phyloP scores from a whole-genome alignment of 140 eudicot genomes.

The Stevia rebaudiana region DNA sequence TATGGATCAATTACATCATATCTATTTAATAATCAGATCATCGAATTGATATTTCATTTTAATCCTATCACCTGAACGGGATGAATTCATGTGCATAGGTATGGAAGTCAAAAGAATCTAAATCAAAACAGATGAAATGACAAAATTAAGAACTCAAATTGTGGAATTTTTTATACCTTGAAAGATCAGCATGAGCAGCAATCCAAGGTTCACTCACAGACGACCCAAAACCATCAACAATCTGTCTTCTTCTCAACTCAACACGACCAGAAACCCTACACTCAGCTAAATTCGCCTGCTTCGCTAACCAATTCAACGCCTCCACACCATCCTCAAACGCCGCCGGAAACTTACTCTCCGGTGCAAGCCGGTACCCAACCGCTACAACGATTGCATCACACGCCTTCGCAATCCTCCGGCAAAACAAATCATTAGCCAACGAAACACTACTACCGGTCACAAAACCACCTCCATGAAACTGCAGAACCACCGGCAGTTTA shows the following conservation, averaged over 20 bases:
- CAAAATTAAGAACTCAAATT: background rate
- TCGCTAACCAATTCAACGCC: constrained; percentile 82
- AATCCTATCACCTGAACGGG: background rate
- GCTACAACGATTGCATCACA: constrained; percentile 91
- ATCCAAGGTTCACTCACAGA: constrained; percentile 92
- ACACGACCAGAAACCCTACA: constrained; percentile 41
- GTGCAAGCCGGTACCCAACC: constrained; percentile 91
- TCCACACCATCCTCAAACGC: constrained; percentile 91
- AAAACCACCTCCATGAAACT: constrained; percentile 97
- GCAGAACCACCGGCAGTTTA: constrained; percentile 79
- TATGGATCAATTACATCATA: background rate
- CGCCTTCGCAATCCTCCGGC: constrained; percentile 61
- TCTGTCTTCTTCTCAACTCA: constrained; percentile 39
- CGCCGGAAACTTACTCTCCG: constrained; percentile 84
- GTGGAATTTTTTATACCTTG: constrained; percentile 46
- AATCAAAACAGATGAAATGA: background rate
- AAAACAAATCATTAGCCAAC: constrained; percentile 74
- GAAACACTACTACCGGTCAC: constrained; percentile 83
- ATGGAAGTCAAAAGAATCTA: background rate
- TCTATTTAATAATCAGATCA: background rate
- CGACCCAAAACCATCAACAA: constrained; percentile 73
- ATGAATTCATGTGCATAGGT: background rate
- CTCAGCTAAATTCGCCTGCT: constrained; percentile 84
- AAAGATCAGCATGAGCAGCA: constrained; percentile 95
- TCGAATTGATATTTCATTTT: background rate